Base-by-base conservation (phyloP, 805 yeast genomes). In the Kluyveromyces dobzhanskii region DNA sequence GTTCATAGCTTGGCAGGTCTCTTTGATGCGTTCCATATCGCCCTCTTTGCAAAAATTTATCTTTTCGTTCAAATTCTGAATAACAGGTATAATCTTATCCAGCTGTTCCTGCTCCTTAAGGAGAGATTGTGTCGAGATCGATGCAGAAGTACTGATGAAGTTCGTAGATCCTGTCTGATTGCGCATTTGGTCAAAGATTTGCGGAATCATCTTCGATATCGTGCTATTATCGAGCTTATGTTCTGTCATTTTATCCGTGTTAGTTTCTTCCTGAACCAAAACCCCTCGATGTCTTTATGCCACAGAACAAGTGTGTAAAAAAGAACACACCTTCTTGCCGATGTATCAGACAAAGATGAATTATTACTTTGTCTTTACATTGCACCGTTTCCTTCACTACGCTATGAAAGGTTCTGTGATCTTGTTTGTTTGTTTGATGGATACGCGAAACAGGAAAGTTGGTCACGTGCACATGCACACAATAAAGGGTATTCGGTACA, bases 1-100 rank as follows among this genome's bases (percentile, higher is more conserved):
- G 39, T 73, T 67, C 0, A 79, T 69, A 23, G 69, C 67, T 29
- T 64, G 66, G 31, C 76, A 65, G 4, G 77, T 67, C 16, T 57
- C 60, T 40, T 67, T 45, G 25, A 61, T 64, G 21, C 57, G 52
- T 16, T 47, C 43, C 11, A 74, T 38, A 40, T 59, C 53, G 17
- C 45, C 45, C 2, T 56, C 57, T 8, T 53, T 37, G 6, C 50
- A 41, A 13, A 33, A 34, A 18, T 35, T 44, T 9, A 59, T 33
- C 9, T 48, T 47, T 4, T 39, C 29, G 30, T 55, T 46, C 11
- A 59, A 44, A 12, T 50, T 46, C 21, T 53, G 52, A 7, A 59
- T 46, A 47, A 53, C 50, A 3, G 53, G 49, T 5, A 53, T 55
- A 11, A 59, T 51, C 38, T 49, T 49, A 40, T 59, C 62, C 11